Evolutionary conservation across 1,284 basidiomycete genomes (phyloP).

Genomic region (Gastroboletus turbinatus): DNA sequence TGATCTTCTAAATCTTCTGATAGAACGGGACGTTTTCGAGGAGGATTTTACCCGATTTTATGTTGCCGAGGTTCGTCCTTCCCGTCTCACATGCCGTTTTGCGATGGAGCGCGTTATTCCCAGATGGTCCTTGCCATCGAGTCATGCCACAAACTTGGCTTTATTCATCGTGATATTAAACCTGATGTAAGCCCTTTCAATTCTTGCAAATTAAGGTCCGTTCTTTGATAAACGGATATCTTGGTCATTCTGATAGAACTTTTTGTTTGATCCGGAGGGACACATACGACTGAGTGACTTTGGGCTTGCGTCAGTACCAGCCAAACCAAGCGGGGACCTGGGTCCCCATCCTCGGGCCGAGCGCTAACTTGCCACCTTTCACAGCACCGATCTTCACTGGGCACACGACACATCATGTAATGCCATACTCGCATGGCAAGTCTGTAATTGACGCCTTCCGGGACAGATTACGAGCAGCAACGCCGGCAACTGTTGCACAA

Average conservation of each 20-base stretch:
- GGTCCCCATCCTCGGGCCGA: conserved; percentile 11
- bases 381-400: conserved; percentile 83
- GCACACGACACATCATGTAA: conserved; percentile 88
- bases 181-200: conserved; percentile 66
- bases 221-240: conserved; percentile 27
- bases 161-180: conserved; percentile 97
- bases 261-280: conserved; percentile 89
- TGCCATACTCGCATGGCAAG: conserved; percentile 22
- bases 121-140: conserved; percentile 97
- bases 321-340: conserved; percentile 24
- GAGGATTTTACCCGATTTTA: conserved; percentile 96
- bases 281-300: conserved; percentile 97
- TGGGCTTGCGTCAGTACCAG: conserved; percentile 78
- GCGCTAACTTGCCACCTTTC: conserved; percentile 24
- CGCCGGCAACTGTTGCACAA: conserved; percentile 85
- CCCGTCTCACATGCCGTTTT: conserved; percentile 23
- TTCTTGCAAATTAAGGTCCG: conserved; percentile 33
- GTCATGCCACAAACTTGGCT: conserved; percentile 91
- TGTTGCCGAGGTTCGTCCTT: conserved; percentile 75
- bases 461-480: conserved; percentile 90
- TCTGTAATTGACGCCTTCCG: conserved; percentile 16
- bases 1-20: conserved; percentile 92
- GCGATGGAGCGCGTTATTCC: conserved; percentile 25
- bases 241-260: conserved; percentile 65
- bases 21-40: conserved; percentile 91